These are phyloP conservation scores for Trypanosoma avium DNA, from an alignment of 208 protist genomes.

Conservation along the genomic window DNA sequence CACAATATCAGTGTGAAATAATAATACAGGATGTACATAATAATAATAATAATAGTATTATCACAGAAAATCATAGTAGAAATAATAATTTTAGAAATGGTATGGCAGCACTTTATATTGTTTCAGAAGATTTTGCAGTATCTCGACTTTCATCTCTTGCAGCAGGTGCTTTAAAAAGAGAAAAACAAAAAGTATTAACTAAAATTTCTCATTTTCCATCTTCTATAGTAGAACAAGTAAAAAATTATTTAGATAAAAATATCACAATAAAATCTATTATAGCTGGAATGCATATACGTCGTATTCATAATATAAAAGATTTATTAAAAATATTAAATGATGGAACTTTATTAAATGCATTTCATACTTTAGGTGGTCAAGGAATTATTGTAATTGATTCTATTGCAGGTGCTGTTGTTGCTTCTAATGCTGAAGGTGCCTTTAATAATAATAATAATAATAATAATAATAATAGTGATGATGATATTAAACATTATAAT, in stretches of 20 bases:
- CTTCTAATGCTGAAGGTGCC: not conserved
- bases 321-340: slow-evolving; percentile 34
- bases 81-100: not conserved
- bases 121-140: slow-evolving; percentile 61
- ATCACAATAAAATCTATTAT: slow-evolving; percentile 43
- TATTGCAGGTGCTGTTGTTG: slow-evolving; percentile 42
- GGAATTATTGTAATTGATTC: slow-evolving; percentile 73
- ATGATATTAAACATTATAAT: too few relatives aligned
- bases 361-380: slow-evolving; percentile 21
- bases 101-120: slow-evolving; percentile 45
- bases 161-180: slow-evolving; percentile 11
- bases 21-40: too few relatives aligned
- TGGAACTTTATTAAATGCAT: slow-evolving; percentile 28
- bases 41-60: too few relatives aligned
- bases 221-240: slow-evolving; percentile 17
- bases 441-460: not conserved
- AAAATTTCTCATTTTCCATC: slow-evolving; percentile 25
- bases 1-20: slow-evolving; percentile 23
- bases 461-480: slow-evolving; percentile 1
- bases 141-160: slow-evolving; percentile 31
- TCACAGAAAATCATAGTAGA: too few relatives aligned
- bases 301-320: slow-evolving; percentile 33
- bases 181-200: slow-evolving; percentile 12
- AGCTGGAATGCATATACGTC: slow-evolving; percentile 44
- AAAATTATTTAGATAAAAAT: slow-evolving; percentile 5